These are phyloP conservation scores for Dendrocalamus latiflorus DNA, from an alignment of 202 grass and related monocot genomes.

Conservation along the genomic window DNA sequence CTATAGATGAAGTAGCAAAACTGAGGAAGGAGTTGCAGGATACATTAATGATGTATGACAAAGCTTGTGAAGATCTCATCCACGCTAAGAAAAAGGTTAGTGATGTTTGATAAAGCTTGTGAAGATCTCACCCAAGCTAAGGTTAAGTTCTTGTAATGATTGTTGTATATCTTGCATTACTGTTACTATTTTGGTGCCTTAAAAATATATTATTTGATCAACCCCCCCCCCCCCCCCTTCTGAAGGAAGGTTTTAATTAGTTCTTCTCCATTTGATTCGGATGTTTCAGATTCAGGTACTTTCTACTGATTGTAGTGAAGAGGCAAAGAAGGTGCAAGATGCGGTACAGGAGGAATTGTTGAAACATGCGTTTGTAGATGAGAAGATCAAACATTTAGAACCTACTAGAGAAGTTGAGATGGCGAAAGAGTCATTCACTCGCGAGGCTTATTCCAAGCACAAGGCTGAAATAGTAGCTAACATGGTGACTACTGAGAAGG, in stretches of 20 bases:
- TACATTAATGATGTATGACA: slow-evolving; percentile 45
- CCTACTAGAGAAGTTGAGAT: slow-evolving; percentile 45
- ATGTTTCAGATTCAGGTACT: slow-evolving; percentile 59
- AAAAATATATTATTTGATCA: neutral
- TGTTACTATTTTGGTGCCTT: neutral
- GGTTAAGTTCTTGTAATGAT: neutral
- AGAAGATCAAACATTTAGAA: slow-evolving; percentile 46
- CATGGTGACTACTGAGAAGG: slow-evolving; percentile 36
- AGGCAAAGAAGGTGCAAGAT: slow-evolving; percentile 45
- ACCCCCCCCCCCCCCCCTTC: neutral
- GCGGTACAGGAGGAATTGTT: slow-evolving; percentile 42
- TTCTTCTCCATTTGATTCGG: slow-evolving; percentile 9
- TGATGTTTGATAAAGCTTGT: neutral
- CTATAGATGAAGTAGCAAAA: slow-evolving; percentile 61
- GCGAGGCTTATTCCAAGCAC: slow-evolving; percentile 48
- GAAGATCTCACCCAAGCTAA: neutral
- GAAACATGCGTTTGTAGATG: slow-evolving; percentile 34
- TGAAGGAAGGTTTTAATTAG: neutral
- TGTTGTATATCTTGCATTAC: neutral
- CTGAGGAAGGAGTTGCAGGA: slow-evolving; percentile 53
- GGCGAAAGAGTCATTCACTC: slow-evolving; percentile 36
- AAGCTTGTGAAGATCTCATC: slow-evolving; percentile 56
- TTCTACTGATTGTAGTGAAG: slow-evolving; percentile 50
- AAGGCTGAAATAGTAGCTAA: slow-evolving; percentile 47
- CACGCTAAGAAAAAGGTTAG: slow-evolving; percentile 59